Base-by-base conservation (phyloP, 148 eudicot species). In the Rhododendron williamsianum region DNA sequence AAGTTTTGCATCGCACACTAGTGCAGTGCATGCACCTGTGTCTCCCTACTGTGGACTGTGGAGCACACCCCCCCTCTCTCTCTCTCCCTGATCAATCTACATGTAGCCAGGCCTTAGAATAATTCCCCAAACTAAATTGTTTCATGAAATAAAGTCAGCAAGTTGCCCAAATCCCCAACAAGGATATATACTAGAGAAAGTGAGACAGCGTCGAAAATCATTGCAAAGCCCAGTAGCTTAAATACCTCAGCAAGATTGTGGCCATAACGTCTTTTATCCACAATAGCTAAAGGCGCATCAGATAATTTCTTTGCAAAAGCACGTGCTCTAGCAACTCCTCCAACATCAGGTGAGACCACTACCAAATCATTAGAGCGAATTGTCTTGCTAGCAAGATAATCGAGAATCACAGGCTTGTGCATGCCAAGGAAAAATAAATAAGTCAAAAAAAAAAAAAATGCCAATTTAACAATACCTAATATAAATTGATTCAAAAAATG, bases 301-400 rank as follows among this genome's bases (percentile, higher is more conserved):
- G 98, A 94, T 87, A 96, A 86, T 88, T 96, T 96, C 86, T 96
- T 96, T 3, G 98, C 98, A 91, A 96, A 96, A 82, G 98, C 98
- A 87, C 98, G 95, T 83, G 98, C 98, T 89, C 98, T 92, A 56
- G 98, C 95, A 82, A 96, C 98, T 80, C 98, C 98, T 84, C 98
- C 98, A 90, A 96, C 98, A 90, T 96, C 98, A 54, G 98, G 98
- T 80, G 98, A 96, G 82, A 96, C 98, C 74, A 96, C 98, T 23
- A 96, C 98, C 89, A 96, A 88, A 89, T 96, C 98, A 87, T 90
- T 91, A 58, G 92, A 93, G 84, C 89, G 86, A 73, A 94, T 92
- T 81, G 90, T 90, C 94, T 96, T 96, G 95, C 98, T 96, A 21
- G 98, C 98, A 79, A 96, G 92, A 87, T 96, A 96, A 89, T 96